Conservation (phyloP, 1,284 basidiomycete genomes). For the Hortiboletus rubellus region DNA sequence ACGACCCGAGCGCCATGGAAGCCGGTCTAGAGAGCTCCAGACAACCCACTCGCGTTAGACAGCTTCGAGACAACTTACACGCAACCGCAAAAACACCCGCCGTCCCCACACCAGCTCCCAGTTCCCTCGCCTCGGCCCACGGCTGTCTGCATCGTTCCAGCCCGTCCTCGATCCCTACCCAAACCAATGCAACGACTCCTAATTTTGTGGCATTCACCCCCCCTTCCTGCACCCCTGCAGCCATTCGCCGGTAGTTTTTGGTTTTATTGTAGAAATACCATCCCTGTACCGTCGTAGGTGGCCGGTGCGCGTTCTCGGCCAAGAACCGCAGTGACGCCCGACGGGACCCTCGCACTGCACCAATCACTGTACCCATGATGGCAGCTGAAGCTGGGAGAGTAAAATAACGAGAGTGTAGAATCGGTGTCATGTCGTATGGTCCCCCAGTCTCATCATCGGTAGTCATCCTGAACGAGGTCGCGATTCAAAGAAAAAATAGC, state of each 20-base stretch:
- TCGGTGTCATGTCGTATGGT: slow-evolving; percentile 34
- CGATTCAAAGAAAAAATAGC: not conserved
- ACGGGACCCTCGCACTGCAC: slow-evolving; percentile 70
- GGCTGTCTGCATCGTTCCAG: slow-evolving; percentile 46
- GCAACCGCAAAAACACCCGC: slow-evolving; percentile 56
- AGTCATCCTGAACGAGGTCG: slow-evolving; percentile 17
- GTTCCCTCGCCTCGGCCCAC: slow-evolving; percentile 52
- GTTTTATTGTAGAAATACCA: slow-evolving; percentile 95
- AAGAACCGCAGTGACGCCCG: slow-evolving; percentile 55
- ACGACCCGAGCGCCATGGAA: slow-evolving; percentile 52
- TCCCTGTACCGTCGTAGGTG: slow-evolving; percentile 77
- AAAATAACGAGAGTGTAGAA: slow-evolving; percentile 35
- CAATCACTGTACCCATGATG: slow-evolving; percentile 62
- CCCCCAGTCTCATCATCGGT: not conserved
- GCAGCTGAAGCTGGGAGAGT: slow-evolving; percentile 57
- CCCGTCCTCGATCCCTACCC: slow-evolving; percentile 70
- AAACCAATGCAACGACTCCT: slow-evolving; percentile 55
- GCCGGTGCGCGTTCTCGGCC: slow-evolving; percentile 70
- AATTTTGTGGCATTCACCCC: slow-evolving; percentile 58
- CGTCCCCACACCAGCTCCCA: slow-evolving; percentile 66
- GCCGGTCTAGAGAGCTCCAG: slow-evolving; percentile 61
- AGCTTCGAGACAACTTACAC: slow-evolving; percentile 50
- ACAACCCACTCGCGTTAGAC: slow-evolving; percentile 3
- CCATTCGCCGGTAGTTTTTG: slow-evolving; percentile 82
- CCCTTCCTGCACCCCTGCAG: slow-evolving; percentile 69